phyloP scores from a whole-genome alignment of 768 basidiomycete species.

The Rhizopogon rudus region DNA sequence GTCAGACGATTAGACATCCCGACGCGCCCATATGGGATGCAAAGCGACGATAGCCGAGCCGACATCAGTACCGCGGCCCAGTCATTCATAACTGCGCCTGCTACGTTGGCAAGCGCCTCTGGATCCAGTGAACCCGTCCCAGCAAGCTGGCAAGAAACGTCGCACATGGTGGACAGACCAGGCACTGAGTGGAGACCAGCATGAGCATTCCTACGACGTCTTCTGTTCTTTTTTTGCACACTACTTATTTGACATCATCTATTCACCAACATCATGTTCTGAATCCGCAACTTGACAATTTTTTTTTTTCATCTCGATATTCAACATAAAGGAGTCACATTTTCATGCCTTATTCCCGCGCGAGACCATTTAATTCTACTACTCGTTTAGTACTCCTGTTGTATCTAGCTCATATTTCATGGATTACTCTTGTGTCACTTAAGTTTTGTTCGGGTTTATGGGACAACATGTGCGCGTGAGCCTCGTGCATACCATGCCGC shows the following conservation, averaged over 20 bases:
- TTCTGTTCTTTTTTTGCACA: slow-evolving; percentile 13
- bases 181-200: slow-evolving; percentile 33
- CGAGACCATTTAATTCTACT: slow-evolving; percentile 12
- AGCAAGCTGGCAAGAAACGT: slow-evolving; percentile 43
- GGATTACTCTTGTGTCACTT: neutral
- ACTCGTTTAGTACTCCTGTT: slow-evolving; percentile 6
- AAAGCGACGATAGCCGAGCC: slow-evolving; percentile 36
- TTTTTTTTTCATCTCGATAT: neutral
- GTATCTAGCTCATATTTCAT: slow-evolving; percentile 2
- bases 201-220: slow-evolving; percentile 23
- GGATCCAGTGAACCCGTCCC: slow-evolving; percentile 45
- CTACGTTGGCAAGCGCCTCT: slow-evolving; percentile 52
- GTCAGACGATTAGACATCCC: slow-evolving; percentile 20
- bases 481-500: too few species aligned
- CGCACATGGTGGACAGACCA: slow-evolving; percentile 41
- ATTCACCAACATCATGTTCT: slow-evolving; percentile 8
- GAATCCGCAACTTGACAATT: neutral
- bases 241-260: slow-evolving; percentile 28
- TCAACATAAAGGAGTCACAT: slow-evolving; percentile 1
- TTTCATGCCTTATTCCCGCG: slow-evolving; percentile 3
- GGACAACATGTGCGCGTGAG: too few species aligned
- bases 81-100: slow-evolving; percentile 65
- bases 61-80: slow-evolving; percentile 67
- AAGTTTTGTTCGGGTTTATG: neutral
- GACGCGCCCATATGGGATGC: slow-evolving; percentile 15